These are phyloP conservation scores for Fusarium annulatum DNA, from an alignment of 2,329 filamentous ascomycete genomes.

Conservation along the genomic window DNA sequence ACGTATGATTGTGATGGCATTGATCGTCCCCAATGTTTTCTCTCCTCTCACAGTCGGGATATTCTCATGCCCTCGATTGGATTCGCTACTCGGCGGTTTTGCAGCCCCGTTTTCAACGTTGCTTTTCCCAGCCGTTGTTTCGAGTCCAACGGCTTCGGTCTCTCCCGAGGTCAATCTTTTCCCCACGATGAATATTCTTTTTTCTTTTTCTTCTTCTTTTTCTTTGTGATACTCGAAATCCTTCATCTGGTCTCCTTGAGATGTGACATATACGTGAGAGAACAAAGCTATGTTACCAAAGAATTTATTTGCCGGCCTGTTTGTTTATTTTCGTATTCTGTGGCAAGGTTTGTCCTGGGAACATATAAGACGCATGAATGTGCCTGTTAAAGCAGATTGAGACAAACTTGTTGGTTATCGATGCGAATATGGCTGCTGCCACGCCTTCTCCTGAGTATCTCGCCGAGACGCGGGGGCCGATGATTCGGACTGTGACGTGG, in stretches of 20 bases:
- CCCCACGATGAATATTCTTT: neutral
- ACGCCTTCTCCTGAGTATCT: conserved; percentile 22
- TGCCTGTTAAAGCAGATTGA: neutral
- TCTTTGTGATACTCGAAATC: neutral
- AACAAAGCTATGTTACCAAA: neutral
- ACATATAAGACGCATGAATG: conserved; percentile 6
- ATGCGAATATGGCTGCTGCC: conserved; percentile 1
- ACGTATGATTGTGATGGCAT: neutral
- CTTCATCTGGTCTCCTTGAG: neutral
- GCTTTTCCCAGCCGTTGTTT: neutral
- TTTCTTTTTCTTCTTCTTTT: neutral
- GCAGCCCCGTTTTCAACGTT: neutral
- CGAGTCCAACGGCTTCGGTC: neutral
- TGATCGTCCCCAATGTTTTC: neutral
- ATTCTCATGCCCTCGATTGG: neutral
- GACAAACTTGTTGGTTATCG: neutral
- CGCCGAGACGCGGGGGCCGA: conserved; percentile 13
- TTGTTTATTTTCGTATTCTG: neutral
- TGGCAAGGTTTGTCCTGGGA: neutral
- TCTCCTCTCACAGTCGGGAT: neutral
- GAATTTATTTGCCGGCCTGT: neutral
- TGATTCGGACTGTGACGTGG: conserved; percentile 29
- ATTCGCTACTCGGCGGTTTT: neutral
- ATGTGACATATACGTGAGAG: neutral
- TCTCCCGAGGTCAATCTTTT: conserved; percentile 7